Evolutionary conservation across 2,329 filamentous ascomycete genomes (phyloP), one percentile per base, ranked within the genome.

Genomic region (Triangularia setosa): DNA sequence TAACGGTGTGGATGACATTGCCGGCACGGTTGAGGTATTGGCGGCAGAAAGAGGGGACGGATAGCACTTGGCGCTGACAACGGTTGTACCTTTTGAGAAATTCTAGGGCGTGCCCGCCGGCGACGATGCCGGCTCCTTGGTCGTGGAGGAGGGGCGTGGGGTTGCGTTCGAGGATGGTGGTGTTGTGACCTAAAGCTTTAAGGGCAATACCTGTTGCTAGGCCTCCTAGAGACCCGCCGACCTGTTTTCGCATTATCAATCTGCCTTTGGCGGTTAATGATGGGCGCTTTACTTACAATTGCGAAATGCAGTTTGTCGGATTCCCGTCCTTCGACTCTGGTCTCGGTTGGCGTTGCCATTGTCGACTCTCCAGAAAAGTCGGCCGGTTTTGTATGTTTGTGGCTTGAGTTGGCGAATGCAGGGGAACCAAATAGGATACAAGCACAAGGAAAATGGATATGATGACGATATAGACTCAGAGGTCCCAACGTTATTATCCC

Each of bases 111-210:
- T 81, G 77, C 8, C 76, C 76, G 0, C 80, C 79, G 0, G 80
- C 80, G 0, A 81, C 79, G 25, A 82, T 79, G 2, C 80, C 80
- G 4, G 80, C 80, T 7, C 80, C 80, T 71, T 82, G 79, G 64
- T 81, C 77, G 65, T 81, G 79, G 5, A 82, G 71, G n/a, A 82
- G 69, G 0, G 75, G 73, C 0, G 74, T 75, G 0, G 77, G 73
- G 35, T 79, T 79, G 18, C 80, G 78, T 67, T 82, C 79, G 2
- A 82, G 72, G 48, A 80, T 79, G 1, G 76, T 79, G 4, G 77
- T 76, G 67, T 78, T 71, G 67, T 80, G 77, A 14, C 78, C 77
- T 27, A 77, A 73, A 1, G 73, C 72, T 63, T 79, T 79, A 33
- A 80, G 67, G n/a, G 77, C 75, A 48, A 80, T 69, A 7, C 75